Evolutionary conservation across 495 filamentous ascomycete species (phyloP).

Genomic region (Lasiosphaeria miniovina): DNA sequence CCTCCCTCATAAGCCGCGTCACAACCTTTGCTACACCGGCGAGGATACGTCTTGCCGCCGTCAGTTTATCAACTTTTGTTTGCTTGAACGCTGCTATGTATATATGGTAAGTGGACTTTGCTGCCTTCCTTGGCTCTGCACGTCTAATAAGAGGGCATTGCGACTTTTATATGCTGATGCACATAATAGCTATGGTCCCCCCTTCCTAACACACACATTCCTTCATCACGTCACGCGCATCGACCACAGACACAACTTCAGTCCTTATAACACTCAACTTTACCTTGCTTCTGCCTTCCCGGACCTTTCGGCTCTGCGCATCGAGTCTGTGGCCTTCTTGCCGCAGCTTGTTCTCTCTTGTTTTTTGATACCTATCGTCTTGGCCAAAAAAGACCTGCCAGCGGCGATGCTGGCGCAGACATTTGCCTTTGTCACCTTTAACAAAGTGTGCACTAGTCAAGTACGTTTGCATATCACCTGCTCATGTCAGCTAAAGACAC

Average conservation of each 20-base stretch:
- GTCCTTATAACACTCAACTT: constrained; percentile 87
- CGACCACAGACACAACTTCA: constrained; percentile 98
- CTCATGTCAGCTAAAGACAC: background rate
- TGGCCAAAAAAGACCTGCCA: constrained; percentile 81
- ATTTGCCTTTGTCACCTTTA: constrained; percentile 94
- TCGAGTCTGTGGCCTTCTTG: constrained; percentile 81
- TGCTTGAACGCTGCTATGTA: constrained; percentile 77
- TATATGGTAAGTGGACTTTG: constrained; percentile 48
- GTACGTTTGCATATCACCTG: constrained; percentile 42
- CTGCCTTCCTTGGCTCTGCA: background rate
- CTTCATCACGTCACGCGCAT: constrained; percentile 88
- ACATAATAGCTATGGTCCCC: constrained; percentile 57
- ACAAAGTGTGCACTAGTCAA: constrained; percentile 98
- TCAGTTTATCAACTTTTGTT: constrained; percentile 68
- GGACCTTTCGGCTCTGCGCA: constrained; percentile 36
- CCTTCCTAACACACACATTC: constrained; percentile 86
- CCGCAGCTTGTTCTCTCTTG: constrained; percentile 81
- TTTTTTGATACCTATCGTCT: constrained; percentile 67
- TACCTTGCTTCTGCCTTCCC: constrained; percentile 71
- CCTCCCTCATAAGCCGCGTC: constrained; percentile 18
- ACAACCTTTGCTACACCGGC: constrained; percentile 58
- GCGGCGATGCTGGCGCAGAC: constrained; percentile 97
- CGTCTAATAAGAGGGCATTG: background rate
- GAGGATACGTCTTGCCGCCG: constrained; percentile 58
- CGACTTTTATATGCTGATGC: background rate